phyloP scores from a whole-genome alignment of 164 flowering plant species.

The Aristolochia fimbriata region DNA sequence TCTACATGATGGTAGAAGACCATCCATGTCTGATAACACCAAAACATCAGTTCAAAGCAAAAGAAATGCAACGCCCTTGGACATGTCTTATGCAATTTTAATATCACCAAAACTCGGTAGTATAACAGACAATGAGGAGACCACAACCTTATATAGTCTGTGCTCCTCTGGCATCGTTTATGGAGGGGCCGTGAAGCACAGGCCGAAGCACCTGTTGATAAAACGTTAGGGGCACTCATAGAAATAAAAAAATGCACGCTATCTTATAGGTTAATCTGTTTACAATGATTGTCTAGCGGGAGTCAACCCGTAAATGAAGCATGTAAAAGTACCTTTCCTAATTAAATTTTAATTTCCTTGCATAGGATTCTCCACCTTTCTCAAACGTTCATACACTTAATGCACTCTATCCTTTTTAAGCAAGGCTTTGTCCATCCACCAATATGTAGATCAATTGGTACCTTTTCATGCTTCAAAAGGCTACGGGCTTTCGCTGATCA shows the following conservation, averaged over 20 bases:
- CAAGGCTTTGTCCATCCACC: background rate
- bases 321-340: background rate
- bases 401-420: background rate
- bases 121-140: background rate
- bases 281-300: background rate
- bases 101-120: no score
- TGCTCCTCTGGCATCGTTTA: background rate
- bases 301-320: background rate
- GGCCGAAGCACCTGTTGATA: background rate
- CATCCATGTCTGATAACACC: background rate
- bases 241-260: background rate
- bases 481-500: background rate
- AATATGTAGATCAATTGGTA: background rate
- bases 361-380: constrained; percentile 2
- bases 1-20: background rate
- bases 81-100: no score
- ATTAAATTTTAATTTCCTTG: background rate
- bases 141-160: background rate
- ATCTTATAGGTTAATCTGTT: no score
- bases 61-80: no score
- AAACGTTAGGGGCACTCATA: background rate
- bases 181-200: no score
- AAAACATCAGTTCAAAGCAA: no score
- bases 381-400: background rate
- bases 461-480: background rate